A percentile compares a stretch with the other conserved stretches of the same genome.
Evolutionary conservation across 1,139 yeast species (phyloP).

Genomic region (Yamadazyma siamensis): DNA sequence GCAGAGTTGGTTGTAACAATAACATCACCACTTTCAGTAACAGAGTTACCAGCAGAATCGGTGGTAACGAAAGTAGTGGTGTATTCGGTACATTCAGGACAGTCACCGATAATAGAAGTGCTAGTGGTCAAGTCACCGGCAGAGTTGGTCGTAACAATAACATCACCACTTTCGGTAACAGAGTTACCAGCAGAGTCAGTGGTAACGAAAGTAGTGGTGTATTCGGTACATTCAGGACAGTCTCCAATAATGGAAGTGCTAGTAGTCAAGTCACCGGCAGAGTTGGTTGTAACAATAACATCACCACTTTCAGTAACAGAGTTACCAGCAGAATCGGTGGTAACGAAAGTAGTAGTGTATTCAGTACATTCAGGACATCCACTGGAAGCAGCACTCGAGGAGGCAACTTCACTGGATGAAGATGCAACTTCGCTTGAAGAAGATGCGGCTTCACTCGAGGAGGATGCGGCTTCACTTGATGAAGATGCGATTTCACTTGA

Average conservation of each 20-base stretch:
- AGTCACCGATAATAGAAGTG: conserved; percentile 4
- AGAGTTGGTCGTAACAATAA: conserved; percentile 10
- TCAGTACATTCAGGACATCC: conserved; percentile 8
- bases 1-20: conserved; percentile 7
- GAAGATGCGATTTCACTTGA: conserved; percentile 6
- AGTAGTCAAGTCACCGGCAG: conserved; percentile 8
- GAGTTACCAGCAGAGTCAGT: conserved; percentile 7
- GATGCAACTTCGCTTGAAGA: conserved; percentile 5
- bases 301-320: conserved; percentile 6
- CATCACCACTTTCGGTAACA: conserved; percentile 6
- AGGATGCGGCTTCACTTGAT: conserved; percentile 3
- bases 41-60: conserved; percentile 5
- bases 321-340: conserved; percentile 7
- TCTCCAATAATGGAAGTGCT: conserved; percentile 5
- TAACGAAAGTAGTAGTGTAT: conserved; percentile 13
- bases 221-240: conserved; percentile 12
- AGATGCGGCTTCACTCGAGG: conserved; percentile 5
- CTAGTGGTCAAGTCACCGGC: conserved; percentile 8
- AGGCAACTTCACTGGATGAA: conserved; percentile 6
- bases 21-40: conserved; percentile 7
- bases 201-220: conserved; percentile 13
- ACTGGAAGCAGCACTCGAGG: conserved; percentile 6
- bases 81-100: conserved; percentile 11
- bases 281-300: conserved; percentile 9
- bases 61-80: conserved; percentile 11